A percentile compares a stretch with the other conserved stretches of the same genome.
Conservation (phyloP, 208 protist genomes). For the Phytomonas francai region DNA sequence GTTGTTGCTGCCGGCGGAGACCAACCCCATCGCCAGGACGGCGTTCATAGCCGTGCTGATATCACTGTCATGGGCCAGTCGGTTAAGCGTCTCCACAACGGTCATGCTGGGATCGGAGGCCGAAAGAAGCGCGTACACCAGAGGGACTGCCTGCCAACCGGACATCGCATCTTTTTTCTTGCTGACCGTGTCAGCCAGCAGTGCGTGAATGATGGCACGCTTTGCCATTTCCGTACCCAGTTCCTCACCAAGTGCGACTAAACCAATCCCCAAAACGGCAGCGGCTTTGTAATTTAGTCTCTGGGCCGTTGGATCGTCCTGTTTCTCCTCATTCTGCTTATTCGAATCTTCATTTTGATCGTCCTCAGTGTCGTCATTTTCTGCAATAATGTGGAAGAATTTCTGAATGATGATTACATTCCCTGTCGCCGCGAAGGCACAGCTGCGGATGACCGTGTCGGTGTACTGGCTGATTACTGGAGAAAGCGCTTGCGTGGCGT, state of each 20-base stretch:
- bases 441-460: conserved; percentile 92
- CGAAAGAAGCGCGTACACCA: conserved; percentile 96
- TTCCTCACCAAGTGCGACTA: conserved; percentile 97
- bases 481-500: conserved; percentile 82
- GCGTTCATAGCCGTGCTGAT: conserved; percentile 90
- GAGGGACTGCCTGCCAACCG: conserved; percentile 93
- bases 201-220: conserved; percentile 95
- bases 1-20: conserved; percentile 97
- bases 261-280: conserved; percentile 96
- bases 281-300: conserved; percentile 88
- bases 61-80: conserved; percentile 97
- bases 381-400: conserved; percentile 93
- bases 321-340: conserved; percentile 5
- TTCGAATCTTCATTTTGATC: conserved; percentile 32
- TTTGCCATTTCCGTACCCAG: conserved; percentile 97
- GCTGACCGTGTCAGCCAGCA: conserved; percentile 86
- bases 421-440: conserved; percentile 97
- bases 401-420: conserved; percentile 98
- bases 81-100: conserved; percentile 97
- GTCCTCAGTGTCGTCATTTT: conserved; percentile 70
- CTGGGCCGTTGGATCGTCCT: conserved; percentile 19
- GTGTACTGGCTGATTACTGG: conserved; percentile 83
- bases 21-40: conserved; percentile 96
- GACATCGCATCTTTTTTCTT: conserved; percentile 66
- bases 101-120: conserved; percentile 93